Conservation (phyloP, 257 asterid species). For the Petrea volubilis region DNA sequence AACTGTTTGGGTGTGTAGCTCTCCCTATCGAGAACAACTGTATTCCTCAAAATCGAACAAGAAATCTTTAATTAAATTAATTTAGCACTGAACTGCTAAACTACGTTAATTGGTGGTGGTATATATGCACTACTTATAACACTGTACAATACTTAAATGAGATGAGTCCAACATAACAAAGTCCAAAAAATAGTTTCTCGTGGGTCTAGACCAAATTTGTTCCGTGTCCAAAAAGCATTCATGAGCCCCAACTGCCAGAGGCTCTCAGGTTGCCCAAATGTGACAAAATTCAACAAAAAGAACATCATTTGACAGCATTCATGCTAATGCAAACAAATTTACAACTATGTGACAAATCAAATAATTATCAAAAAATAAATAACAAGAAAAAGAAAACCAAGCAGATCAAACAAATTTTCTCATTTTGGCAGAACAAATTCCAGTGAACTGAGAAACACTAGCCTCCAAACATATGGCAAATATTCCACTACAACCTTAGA, state of each 20-base stretch:
- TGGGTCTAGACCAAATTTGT: too few species aligned
- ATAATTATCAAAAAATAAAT: too few species aligned
- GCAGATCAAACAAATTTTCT: background rate
- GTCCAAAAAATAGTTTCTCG: background rate
- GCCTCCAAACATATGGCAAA: background rate
- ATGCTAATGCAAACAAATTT: background rate
- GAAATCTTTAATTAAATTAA: too few species aligned
- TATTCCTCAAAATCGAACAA: too few species aligned
- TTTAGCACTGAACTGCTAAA: too few species aligned
- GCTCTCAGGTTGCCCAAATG: constrained; percentile 3
- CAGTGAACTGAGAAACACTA: background rate
- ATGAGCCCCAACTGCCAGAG: background rate
- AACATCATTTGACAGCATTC: background rate
- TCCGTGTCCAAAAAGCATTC: background rate
- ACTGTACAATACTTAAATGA: background rate
- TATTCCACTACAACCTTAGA: background rate
- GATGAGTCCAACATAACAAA: background rate
- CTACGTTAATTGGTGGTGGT: too few species aligned
- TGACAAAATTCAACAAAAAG: background rate
- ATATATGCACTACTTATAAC: too few species aligned
- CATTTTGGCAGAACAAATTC: background rate
- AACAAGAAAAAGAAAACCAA: too few species aligned
- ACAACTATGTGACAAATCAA: background rate
- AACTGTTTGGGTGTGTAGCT: too few species aligned
- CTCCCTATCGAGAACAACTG: too few species aligned